Conservation (phyloP, 2,329 filamentous ascomycete genomes). For the Pseudocercospora pini-densiflorae region DNA sequence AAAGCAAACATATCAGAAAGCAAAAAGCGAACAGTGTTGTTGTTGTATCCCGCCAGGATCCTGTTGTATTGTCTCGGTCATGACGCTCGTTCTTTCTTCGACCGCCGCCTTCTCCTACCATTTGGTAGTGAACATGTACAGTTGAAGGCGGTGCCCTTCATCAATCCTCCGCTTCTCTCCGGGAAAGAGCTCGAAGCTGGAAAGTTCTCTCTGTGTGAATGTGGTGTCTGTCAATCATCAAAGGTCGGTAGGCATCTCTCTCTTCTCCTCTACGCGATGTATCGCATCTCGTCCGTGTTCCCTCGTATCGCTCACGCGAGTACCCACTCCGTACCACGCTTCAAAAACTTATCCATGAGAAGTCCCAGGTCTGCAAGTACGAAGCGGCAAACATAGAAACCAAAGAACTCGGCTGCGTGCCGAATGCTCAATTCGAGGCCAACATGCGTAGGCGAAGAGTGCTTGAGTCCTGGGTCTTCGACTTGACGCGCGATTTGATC, state of each 20-base stretch:
- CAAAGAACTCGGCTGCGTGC: conserved; percentile 96
- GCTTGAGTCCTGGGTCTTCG: conserved; percentile 88
- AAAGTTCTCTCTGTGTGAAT: not conserved
- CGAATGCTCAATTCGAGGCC: conserved; percentile 91
- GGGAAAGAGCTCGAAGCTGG: not conserved
- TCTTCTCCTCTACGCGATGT: not conserved
- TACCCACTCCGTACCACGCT: conserved; percentile 96
- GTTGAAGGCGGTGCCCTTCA: not conserved
- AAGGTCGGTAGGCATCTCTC: not conserved
- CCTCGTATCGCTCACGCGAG: conserved; percentile 49
- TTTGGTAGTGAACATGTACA: not conserved
- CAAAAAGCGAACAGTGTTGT: not conserved
- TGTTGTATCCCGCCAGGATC: not conserved
- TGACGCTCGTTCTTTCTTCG: not conserved
- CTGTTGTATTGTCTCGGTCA: not conserved
- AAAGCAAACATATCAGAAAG: not conserved
- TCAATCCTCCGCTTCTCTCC: conserved; percentile 5
- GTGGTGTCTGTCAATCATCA: not conserved
- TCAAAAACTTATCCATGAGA: conserved; percentile 95
- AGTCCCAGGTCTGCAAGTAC: conserved; percentile 82
- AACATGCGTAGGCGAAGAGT: conserved; percentile 92
- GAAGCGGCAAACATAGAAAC: conserved; percentile 94
- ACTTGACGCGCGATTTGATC: conserved; percentile 97
- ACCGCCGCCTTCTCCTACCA: not conserved
- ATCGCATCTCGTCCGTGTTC: no score